These are phyloP conservation scores for Hsuehochloa calcarea DNA, from an alignment of 176 grass and related monocot species.

Conservation along the genomic window DNA sequence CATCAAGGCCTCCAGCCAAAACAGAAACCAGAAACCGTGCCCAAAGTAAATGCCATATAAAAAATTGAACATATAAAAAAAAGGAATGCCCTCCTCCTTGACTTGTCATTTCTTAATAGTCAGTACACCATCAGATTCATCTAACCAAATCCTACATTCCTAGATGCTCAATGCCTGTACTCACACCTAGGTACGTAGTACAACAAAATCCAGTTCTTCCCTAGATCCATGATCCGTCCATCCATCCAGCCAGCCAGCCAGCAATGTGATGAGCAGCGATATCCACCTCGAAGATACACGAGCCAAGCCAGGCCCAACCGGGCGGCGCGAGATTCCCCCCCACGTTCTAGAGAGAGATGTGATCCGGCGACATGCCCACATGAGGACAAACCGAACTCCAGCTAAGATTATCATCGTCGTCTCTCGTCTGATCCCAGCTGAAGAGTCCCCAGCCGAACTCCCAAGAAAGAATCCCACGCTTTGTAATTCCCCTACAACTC, in stretches of 20 bases:
- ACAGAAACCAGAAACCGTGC: not conserved
- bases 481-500: not conserved
- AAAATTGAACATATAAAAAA: not conserved
- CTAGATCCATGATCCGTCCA: conserved; percentile 39
- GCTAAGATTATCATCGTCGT: conserved; percentile 40
- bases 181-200: not conserved
- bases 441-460: not conserved
- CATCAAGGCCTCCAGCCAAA: not conserved
- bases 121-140: not conserved
- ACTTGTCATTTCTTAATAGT: not conserved
- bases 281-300: conserved; percentile 26
- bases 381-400: conserved; percentile 66
- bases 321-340: not conserved
- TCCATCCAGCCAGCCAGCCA: not conserved
- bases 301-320: not conserved
- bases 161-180: not conserved
- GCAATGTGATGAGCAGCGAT: not conserved
- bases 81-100: not conserved
- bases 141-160: conserved; percentile 15
- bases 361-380: conserved; percentile 35
- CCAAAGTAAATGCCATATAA: not conserved
- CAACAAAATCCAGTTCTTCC: conserved; percentile 6
- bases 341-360: not conserved
- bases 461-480: not conserved
- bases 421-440: not conserved